These are phyloP conservation scores for Pyrenopolyporus hunteri DNA, from an alignment of 495 filamentous ascomycete species.

Conservation along the genomic window DNA sequence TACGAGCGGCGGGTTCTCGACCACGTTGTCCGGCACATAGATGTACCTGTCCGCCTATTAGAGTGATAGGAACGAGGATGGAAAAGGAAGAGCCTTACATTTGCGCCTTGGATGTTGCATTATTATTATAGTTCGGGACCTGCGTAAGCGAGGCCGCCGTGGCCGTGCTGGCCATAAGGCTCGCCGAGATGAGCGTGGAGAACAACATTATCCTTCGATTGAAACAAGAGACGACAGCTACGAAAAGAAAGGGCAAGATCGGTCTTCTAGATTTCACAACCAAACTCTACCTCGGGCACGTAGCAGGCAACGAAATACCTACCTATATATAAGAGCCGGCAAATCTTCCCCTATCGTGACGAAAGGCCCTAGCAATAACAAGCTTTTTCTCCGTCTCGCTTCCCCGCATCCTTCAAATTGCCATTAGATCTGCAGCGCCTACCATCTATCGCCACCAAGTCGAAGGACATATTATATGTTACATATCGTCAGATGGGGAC, in stretches of 20 bases:
- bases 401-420: conserved; percentile 28
- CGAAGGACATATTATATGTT: not conserved
- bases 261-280: not conserved
- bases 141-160: conserved; percentile 43
- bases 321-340: conserved; percentile 25
- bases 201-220: conserved; percentile 12
- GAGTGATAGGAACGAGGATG: not conserved
- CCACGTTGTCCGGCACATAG: conserved; percentile 61
- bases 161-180: conserved; percentile 32
- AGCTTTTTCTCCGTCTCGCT: conserved; percentile 6
- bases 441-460: not conserved
- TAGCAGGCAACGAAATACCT: not conserved
- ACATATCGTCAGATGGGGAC: not conserved
- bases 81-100: conserved; percentile 35
- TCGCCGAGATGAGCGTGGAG: conserved; percentile 19
- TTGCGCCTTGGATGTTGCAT: conserved; percentile 48
- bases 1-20: conserved; percentile 56
- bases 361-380: conserved; percentile 7
- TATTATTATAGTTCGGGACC: conserved; percentile 47
- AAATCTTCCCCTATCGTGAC: conserved; percentile 8
- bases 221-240: not conserved
- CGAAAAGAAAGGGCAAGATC: not conserved
- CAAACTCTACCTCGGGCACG: not conserved
- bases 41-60: conserved; percentile 47
- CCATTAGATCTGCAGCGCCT: conserved; percentile 21